These are phyloP conservation scores for Auricularia heimuer DNA, from an alignment of 768 basidiomycete species.

Conservation along the genomic window DNA sequence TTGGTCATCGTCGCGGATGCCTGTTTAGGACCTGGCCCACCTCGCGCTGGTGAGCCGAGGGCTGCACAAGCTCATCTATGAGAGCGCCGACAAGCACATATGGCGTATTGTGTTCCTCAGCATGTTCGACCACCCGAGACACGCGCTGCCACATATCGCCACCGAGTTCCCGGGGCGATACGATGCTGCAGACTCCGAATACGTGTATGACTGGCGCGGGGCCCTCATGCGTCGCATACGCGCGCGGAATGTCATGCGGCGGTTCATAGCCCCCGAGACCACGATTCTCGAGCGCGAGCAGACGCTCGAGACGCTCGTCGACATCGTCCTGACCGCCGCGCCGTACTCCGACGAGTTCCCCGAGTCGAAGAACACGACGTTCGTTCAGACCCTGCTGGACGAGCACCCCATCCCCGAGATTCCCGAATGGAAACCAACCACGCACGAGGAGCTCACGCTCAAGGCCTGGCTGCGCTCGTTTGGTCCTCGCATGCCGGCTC, in stretches of 20 bases:
- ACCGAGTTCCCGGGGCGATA: conserved; percentile 2
- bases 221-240: conserved; percentile 41
- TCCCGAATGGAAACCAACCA: conserved; percentile 29
- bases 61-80: conserved; percentile 41
- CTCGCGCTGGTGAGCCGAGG: conserved; percentile 47
- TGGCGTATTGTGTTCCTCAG: conserved; percentile 60
- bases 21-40: conserved; percentile 36
- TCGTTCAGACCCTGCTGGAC: conserved; percentile 34
- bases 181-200: conserved; percentile 7
- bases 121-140: conserved; percentile 59
- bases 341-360: conserved; percentile 22
- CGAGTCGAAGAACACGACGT: conserved; percentile 33
- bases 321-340: conserved; percentile 33
- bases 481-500: conserved; percentile 35
- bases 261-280: background rate
- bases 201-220: conserved; percentile 39
- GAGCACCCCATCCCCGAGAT: conserved; percentile 34
- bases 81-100: conserved; percentile 43
- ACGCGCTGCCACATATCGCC: conserved; percentile 5
- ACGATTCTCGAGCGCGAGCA: conserved; percentile 28
- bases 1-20: background rate
- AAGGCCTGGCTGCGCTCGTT: conserved; percentile 39
- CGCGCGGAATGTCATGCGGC: conserved; percentile 34
- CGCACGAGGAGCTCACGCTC: conserved; percentile 20
- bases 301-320: conserved; percentile 33